Evolutionary conservation across 2,329 filamentous ascomycete species (phyloP).

Genomic region (Orbilia javanica): DNA sequence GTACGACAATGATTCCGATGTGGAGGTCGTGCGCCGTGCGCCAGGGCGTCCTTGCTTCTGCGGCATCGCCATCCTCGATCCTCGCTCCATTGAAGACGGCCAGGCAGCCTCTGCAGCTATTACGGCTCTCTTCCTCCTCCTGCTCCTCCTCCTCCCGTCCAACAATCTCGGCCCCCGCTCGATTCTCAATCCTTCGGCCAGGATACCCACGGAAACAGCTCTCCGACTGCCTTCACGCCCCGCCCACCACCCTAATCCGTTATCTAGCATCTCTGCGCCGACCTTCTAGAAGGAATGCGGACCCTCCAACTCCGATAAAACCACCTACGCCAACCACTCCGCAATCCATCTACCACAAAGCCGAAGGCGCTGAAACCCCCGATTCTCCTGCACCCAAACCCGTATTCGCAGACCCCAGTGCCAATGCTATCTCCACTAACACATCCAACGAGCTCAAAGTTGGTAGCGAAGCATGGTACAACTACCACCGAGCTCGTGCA

Average conservation of each 20-base stretch:
- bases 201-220: not conserved
- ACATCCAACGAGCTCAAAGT: conserved; percentile 21
- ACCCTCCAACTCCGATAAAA: conserved; percentile 3
- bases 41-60: conserved; percentile 1
- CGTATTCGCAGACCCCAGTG: conserved; percentile 6
- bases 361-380: not conserved
- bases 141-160: conserved; percentile 1
- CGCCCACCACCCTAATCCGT: not conserved
- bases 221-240: not conserved
- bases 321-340: not conserved
- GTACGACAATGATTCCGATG: conserved; percentile 32
- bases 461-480: conserved; percentile 41
- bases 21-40: conserved; percentile 36
- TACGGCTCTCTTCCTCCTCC: not conserved
- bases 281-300: conserved; percentile 9
- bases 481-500: conserved; percentile 29
- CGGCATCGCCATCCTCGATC: conserved; percentile 10
- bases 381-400: not conserved
- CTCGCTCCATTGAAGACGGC: conserved; percentile 6
- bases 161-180: conserved; percentile 9
- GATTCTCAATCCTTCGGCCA: not conserved
- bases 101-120: conserved; percentile 1
- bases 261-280: conserved; percentile 32
- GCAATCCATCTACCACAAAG: not conserved
- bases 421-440: conserved; percentile 7